phyloP scores from a whole-genome alignment of 169 alveolate species.

The Babesia ovata region DNA sequence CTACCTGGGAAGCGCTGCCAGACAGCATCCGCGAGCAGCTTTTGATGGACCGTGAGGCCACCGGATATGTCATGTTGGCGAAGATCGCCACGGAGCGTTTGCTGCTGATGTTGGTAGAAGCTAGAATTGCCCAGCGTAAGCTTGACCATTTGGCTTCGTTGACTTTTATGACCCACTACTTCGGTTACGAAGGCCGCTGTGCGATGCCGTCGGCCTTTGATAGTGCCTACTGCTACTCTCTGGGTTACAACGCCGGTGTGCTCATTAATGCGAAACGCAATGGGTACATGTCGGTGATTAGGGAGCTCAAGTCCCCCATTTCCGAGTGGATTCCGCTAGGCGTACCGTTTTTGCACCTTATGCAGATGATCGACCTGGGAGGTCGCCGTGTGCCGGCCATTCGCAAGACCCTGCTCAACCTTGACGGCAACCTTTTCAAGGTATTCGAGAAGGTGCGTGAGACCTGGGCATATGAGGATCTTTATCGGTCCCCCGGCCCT shows the following conservation, averaged over 20 bases:
- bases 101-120: conserved; percentile 89
- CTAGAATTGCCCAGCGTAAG: conserved; percentile 63
- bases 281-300: conserved; percentile 93
- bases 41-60: conserved; percentile 97
- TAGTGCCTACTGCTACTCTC: conserved; percentile 96
- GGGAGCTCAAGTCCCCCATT: conserved; percentile 84
- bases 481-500: conserved; percentile 95
- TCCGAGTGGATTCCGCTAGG: conserved; percentile 91
- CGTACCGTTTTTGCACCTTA: conserved; percentile 80
- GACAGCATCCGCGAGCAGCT: conserved; percentile 91
- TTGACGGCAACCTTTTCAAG: conserved; percentile 89
- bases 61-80: conserved; percentile 98
- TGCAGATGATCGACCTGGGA: conserved; percentile 75
- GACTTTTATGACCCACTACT: conserved; percentile 87
- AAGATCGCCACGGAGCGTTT: conserved; percentile 97
- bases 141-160: conserved; percentile 71
- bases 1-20: conserved; percentile 88
- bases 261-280: conserved; percentile 87
- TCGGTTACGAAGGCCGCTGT: conserved; percentile 99
- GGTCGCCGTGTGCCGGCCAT: conserved; percentile 81
- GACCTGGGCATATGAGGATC: conserved; percentile 91
- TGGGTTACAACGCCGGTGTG: conserved; percentile 94
- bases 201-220: conserved; percentile 97
- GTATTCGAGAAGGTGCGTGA: conserved; percentile 89
- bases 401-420: conserved; percentile 91